phyloP scores from a whole-genome alignment of 805 yeast genomes.

The Barnettozyma populi region DNA sequence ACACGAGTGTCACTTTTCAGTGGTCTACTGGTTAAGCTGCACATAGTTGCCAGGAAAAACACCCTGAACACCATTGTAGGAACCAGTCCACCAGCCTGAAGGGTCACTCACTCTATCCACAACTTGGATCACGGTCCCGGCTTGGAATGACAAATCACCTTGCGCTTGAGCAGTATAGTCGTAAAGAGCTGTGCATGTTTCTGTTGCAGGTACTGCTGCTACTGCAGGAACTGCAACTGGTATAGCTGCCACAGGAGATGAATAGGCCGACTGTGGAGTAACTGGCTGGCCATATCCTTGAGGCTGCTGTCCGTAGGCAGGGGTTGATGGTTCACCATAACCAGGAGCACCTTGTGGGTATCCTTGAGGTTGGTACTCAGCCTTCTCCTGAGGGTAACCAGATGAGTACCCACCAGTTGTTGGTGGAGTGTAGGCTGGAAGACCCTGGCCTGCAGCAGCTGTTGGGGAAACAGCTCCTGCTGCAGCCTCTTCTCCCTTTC shows the following conservation, averaged over 20 bases:
- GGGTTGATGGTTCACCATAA: conserved; percentile 7
- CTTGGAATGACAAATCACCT: conserved; percentile 83
- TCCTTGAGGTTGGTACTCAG: conserved; percentile 14
- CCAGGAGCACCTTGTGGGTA: neutral
- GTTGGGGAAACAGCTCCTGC: conserved; percentile 3
- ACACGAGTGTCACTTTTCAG: too few species aligned
- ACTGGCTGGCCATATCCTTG: conserved; percentile 23
- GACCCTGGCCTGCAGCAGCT: conserved; percentile 14
- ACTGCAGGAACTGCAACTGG: conserved; percentile 25
- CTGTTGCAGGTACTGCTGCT: conserved; percentile 34
- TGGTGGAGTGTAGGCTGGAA: conserved; percentile 35
- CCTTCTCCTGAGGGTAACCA: conserved; percentile 31
- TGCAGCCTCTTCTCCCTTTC: conserved; percentile 41
- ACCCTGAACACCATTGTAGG: conserved; percentile 77
- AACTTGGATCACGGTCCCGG: conserved; percentile 82
- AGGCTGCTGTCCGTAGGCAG: conserved; percentile 24
- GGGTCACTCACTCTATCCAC: conserved; percentile 77
- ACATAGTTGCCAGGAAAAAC: conserved; percentile 97
- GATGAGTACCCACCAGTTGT: conserved; percentile 24
- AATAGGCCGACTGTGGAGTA: conserved; percentile 28
- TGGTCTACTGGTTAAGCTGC: conserved; percentile 43
- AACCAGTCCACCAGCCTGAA: conserved; percentile 99
- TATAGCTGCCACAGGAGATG: conserved; percentile 23
- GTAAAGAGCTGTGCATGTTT: conserved; percentile 82
- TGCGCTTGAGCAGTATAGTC: conserved; percentile 90